Conservation (phyloP, 306 rosid genomes). For the Cucurbita moschata region DNA sequence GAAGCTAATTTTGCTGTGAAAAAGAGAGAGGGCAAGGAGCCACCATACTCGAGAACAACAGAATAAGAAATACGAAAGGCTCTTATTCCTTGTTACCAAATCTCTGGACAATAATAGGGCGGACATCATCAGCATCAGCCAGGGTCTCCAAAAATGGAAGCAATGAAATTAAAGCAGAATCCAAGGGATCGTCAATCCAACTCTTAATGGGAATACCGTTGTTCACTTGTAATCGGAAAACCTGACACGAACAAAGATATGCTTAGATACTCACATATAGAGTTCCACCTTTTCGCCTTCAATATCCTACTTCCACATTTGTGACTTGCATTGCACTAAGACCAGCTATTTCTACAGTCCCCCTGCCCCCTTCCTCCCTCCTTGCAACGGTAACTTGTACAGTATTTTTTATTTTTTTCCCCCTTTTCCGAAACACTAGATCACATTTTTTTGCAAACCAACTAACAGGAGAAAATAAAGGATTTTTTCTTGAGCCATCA, state of each 20-base stretch:
- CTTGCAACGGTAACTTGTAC: background rate
- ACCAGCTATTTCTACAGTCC: background rate
- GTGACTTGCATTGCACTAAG: background rate
- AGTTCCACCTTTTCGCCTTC: background rate
- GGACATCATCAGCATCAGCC: conserved; percentile 88
- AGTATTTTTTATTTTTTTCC: background rate
- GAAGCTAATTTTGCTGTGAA: conserved; percentile 34
- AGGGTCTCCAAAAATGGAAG: conserved; percentile 94
- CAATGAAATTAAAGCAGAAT: conserved; percentile 68
- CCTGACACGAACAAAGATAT: conserved; percentile 50
- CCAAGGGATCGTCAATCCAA: conserved; percentile 95
- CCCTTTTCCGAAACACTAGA: background rate
- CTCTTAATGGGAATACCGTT: conserved; percentile 98
- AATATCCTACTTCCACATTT: background rate
- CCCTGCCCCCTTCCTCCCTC: background rate
- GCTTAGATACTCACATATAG: conserved; percentile 17
- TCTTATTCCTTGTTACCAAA: conserved; percentile 85
- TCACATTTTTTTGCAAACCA: background rate
- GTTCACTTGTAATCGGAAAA: conserved; percentile 90
- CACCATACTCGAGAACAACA: conserved; percentile 43
- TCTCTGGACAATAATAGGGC: conserved; percentile 78
- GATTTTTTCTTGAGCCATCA: background rate
- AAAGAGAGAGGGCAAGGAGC: conserved; percentile 24
- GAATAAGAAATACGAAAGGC: conserved; percentile 27
- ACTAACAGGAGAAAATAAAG: background rate